These are phyloP conservation scores for Aspergillus piperis DNA, from an alignment of 2,329 filamentous ascomycete genomes.

Conservation along the genomic window DNA sequence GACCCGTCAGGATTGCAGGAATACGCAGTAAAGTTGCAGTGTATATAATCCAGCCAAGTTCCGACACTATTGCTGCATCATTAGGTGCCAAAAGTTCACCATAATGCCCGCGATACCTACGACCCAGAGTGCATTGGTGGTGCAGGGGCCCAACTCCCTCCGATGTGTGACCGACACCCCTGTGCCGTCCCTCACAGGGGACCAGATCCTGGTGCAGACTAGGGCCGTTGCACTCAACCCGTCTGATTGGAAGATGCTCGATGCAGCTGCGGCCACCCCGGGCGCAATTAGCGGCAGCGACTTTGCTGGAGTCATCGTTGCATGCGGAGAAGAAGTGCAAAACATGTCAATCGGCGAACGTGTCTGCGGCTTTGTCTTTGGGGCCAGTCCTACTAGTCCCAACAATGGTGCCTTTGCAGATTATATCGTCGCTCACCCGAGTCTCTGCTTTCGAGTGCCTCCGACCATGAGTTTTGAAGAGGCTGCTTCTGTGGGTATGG, in stretches of 20 bases:
- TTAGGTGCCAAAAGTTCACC: too few species aligned
- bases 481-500: constrained; percentile 9
- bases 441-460: constrained; percentile 32
- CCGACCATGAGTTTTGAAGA: constrained; percentile 1
- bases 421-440: constrained; percentile 33
- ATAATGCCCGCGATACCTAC: too few species aligned
- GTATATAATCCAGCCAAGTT: too few species aligned
- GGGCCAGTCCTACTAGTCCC: constrained; percentile 28
- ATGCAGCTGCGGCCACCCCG: not conserved
- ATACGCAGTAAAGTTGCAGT: too few species aligned
- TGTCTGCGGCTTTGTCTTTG: constrained; percentile 36
- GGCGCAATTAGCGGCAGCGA: constrained; percentile 22
- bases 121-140: not conserved
- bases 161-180: not conserved
- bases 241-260: constrained; percentile 14
- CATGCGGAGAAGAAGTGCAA: not conserved
- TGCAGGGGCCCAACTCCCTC: not conserved
- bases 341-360: constrained; percentile 28
- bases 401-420: constrained; percentile 39
- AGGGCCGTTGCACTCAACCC: constrained; percentile 28
- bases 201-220: constrained; percentile 9
- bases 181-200: not conserved
- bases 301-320: constrained; percentile 26
- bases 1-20: too few species aligned
- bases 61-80: too few species aligned